These are phyloP conservation scores for Scutellaria barbata DNA, from an alignment of 257 asterid genomes.

Conservation along the genomic window DNA sequence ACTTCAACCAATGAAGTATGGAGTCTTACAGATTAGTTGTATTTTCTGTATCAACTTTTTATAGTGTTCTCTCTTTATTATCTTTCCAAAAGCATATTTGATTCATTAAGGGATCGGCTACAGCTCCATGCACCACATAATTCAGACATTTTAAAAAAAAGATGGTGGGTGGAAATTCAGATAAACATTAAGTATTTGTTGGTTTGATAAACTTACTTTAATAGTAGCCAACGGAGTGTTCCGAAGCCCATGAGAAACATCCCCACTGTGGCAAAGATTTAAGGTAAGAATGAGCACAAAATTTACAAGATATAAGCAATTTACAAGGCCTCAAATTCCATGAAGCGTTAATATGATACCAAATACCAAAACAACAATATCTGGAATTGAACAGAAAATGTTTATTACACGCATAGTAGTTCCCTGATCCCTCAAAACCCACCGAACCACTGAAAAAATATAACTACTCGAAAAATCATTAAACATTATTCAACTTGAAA, in stretches of 20 bases:
- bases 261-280: conserved; percentile 61
- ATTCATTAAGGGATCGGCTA: background rate
- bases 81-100: background rate
- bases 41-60: background rate
- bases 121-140: conserved; percentile 24
- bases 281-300: conserved; percentile 34
- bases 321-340: conserved; percentile 21
- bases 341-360: conserved; percentile 17
- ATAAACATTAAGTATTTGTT: conserved; percentile 19
- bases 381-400: conserved; percentile 15
- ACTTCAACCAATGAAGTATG: background rate
- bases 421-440: conserved; percentile 18
- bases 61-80: background rate
- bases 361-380: conserved; percentile 7
- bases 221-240: conserved; percentile 82
- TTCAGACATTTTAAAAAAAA: background rate
- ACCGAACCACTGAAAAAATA: background rate
- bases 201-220: conserved; percentile 50
- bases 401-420: conserved; percentile 5
- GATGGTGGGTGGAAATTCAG: background rate
- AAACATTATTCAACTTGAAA: background rate
- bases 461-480: background rate
- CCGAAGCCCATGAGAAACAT: conserved; percentile 86
- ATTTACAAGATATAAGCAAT: conserved; percentile 16
- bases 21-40: background rate